phyloP scores from a whole-genome alignment of 306 rosid genomes.

The Vigna mungo region DNA sequence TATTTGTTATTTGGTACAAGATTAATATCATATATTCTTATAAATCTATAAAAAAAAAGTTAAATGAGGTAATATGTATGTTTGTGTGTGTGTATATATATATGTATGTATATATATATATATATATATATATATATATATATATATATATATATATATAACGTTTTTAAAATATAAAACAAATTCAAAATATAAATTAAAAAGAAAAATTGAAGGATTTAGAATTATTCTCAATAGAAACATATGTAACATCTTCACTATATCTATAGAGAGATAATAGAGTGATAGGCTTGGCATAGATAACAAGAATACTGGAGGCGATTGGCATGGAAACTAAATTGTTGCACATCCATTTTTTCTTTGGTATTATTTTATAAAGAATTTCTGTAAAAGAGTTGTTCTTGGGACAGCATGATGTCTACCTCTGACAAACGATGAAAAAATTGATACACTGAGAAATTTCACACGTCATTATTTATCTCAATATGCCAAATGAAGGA shows the following conservation, averaged over 20 bases:
- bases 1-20: no score
- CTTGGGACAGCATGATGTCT: background rate
- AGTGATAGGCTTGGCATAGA: background rate
- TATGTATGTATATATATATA: no score
- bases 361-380: background rate
- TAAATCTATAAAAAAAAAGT: no score
- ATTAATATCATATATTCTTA: no score
- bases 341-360: background rate
- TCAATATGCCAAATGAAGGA: background rate
- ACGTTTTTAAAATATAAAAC: no score
- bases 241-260: background rate
- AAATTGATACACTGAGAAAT: constrained; percentile 8
- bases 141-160: no score
- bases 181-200: no score
- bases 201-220: no score
- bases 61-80: no score
- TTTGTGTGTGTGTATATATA: no score
- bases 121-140: no score
- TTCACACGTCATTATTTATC: constrained; percentile 15
- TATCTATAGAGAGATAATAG: background rate
- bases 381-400: no score
- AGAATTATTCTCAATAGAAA: background rate
- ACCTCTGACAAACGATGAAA: background rate
- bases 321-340: background rate
- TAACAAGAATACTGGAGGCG: background rate